Evolutionary conservation across 495 filamentous ascomycete genomes (phyloP).

Genomic region (Bombardia bombarda): DNA sequence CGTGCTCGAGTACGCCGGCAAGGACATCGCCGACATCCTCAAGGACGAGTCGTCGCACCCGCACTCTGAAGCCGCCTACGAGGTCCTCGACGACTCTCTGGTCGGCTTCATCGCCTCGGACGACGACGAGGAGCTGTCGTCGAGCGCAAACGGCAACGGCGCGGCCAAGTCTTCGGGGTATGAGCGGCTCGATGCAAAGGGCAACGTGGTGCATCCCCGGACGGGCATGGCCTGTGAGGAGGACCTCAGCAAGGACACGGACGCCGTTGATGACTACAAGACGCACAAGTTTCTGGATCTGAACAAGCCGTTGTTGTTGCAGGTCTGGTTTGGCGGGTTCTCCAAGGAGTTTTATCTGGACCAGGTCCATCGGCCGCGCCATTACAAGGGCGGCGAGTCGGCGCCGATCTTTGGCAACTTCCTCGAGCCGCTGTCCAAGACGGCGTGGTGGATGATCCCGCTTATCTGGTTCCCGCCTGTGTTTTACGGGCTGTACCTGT

Average conservation of each 20-base stretch:
- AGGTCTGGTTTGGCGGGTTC: conserved; percentile 86
- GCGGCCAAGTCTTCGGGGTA: neutral
- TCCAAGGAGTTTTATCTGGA: conserved; percentile 90
- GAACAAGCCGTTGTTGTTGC: conserved; percentile 72
- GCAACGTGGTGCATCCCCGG: conserved; percentile 47
- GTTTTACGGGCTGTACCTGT: conserved; percentile 64
- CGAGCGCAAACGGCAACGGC: conserved; percentile 20
- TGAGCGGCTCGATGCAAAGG: conserved; percentile 27
- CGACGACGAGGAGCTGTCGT: no score
- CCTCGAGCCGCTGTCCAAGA: conserved; percentile 88
- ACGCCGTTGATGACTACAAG: conserved; percentile 64
- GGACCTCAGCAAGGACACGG: conserved; percentile 80
- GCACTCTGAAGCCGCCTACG: conserved; percentile 87
- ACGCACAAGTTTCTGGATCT: conserved; percentile 92
- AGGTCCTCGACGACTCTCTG: conserved; percentile 72
- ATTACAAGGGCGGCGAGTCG: conserved; percentile 87
- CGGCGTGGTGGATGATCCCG: conserved; percentile 87
- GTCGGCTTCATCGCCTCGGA: conserved; percentile 61
- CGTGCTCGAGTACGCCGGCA: conserved; percentile 82
- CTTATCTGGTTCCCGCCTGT: conserved; percentile 77
- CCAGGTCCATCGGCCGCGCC: conserved; percentile 88
- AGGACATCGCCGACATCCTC: conserved; percentile 78
- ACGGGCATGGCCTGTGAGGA: conserved; percentile 83
- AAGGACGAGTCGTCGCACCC: conserved; percentile 73
- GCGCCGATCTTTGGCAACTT: conserved; percentile 97